Evolutionary conservation across 805 yeast genomes (phyloP).

Genomic region (Metschnikowia lachancei): DNA sequence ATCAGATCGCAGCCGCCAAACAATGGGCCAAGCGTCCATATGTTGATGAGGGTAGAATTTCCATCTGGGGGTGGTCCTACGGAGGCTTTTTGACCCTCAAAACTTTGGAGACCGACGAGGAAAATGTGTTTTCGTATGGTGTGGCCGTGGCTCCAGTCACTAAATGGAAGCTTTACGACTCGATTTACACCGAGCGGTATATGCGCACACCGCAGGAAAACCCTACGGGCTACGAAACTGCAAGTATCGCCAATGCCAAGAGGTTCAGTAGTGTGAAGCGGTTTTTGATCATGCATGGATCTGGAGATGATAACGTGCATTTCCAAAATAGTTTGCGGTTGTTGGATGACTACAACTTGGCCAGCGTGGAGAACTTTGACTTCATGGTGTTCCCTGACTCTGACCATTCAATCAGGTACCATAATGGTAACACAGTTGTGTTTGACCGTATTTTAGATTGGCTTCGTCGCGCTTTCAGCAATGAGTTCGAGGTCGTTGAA

Average conservation of each 20-base stretch:
- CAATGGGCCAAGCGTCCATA: conserved; percentile 60
- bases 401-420: conserved; percentile 70
- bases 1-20: conserved; percentile 84
- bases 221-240: conserved; percentile 54
- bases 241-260: conserved; percentile 56
- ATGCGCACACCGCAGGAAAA: conserved; percentile 81
- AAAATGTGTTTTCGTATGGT: conserved; percentile 74
- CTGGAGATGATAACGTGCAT: conserved; percentile 97
- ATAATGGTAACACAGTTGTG: conserved; percentile 68
- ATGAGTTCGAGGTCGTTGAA: conserved; percentile 12
- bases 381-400: conserved; percentile 78
- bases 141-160: conserved; percentile 98
- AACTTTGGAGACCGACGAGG: conserved; percentile 72
- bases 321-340: conserved; percentile 82
- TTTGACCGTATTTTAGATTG: conserved; percentile 46
- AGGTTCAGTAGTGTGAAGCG: conserved; percentile 57
- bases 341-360: conserved; percentile 68
- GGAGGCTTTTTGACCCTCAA: conserved; percentile 94
- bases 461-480: conserved; percentile 19
- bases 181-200: conserved; percentile 92
- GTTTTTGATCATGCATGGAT: conserved; percentile 89
- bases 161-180: conserved; percentile 87
- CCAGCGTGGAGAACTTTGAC: conserved; percentile 80
- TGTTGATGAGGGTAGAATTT: conserved; percentile 65
- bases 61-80: conserved; percentile 98